phyloP scores from a whole-genome alignment of 306 rosid species.

The Ceratonia siliqua region DNA sequence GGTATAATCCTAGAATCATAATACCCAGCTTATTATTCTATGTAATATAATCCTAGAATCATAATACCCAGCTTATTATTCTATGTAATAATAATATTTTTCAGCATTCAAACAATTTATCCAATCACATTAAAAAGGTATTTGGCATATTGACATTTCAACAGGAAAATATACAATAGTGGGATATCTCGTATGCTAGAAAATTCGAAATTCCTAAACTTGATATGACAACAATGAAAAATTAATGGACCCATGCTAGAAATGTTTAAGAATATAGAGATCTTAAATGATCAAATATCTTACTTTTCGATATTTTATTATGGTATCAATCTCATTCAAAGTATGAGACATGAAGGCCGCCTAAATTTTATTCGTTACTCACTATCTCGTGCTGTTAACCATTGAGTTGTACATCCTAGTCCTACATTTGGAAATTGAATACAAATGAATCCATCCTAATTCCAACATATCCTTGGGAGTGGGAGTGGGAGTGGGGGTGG shows the following conservation, averaged over 20 bases:
- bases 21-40: not conserved
- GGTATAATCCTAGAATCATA: not conserved
- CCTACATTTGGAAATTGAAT: not conserved
- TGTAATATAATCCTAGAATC: not conserved
- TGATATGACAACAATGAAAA: not conserved
- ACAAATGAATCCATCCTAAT: slow-evolving; percentile 12
- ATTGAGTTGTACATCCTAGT: not conserved
- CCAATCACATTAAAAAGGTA: too few relatives aligned
- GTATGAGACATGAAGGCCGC: too few relatives aligned
- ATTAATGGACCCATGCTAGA: not conserved
- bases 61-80: not conserved
- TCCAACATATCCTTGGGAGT: not conserved
- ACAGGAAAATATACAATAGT: not conserved
- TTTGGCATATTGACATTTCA: not conserved
- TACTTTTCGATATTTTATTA: not conserved
- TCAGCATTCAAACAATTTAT: not conserved
- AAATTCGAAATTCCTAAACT: too few relatives aligned
- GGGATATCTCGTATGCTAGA: not conserved
- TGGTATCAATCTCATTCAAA: not conserved
- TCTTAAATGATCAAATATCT: not conserved
- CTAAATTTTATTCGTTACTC: too few relatives aligned
- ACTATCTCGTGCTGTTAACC: too few relatives aligned
- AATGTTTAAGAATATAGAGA: not conserved
- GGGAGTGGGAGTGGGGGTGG: slow-evolving; percentile 20
- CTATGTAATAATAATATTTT: not conserved